A percentile compares a stretch with the other conserved stretches of the same genome.
Conservation (phyloP, 441 rosid species). For the Aquilaria agallochum region DNA sequence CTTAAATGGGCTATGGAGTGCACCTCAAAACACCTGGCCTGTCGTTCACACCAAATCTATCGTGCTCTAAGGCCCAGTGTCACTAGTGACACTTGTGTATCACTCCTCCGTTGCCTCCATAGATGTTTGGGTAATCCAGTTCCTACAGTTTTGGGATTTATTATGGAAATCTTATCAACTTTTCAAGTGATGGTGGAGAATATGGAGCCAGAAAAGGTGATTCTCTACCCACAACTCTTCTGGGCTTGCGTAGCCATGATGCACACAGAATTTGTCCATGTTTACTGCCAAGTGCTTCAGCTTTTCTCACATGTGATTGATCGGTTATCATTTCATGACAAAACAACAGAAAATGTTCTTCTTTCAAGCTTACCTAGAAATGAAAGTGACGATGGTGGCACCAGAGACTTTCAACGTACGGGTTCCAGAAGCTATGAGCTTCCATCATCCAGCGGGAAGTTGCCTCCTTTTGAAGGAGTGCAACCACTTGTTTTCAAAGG, state of each 20-base stretch:
- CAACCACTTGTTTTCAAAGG: conserved; percentile 96
- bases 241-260: conserved; percentile 98
- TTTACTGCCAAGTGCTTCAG: conserved; percentile 91
- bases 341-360: conserved; percentile 90
- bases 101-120: conserved; percentile 88
- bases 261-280: conserved; percentile 94
- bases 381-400: conserved; percentile 50
- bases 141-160: conserved; percentile 86
- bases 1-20: conserved; percentile 99
- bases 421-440: conserved; percentile 59
- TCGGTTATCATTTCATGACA: conserved; percentile 79
- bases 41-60: conserved; percentile 95
- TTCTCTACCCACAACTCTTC: conserved; percentile 90
- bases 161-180: conserved; percentile 89
- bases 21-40: conserved; percentile 90
- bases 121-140: conserved; percentile 94
- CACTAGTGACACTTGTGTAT: conserved; percentile 83
- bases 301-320: conserved; percentile 86
- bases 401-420: conserved; percentile 55
- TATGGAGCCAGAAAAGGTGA: conserved; percentile 96
- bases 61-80: conserved; percentile 90
- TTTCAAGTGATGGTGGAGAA: conserved; percentile 97
- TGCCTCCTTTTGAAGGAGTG: conserved; percentile 87
- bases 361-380: conserved; percentile 96
- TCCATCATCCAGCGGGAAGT: conserved; percentile 58